Evolutionary conservation across 805 yeast species (phyloP), one percentile per base, ranked within the genome.

Genomic region (Wickerhamiella australiensis): DNA sequence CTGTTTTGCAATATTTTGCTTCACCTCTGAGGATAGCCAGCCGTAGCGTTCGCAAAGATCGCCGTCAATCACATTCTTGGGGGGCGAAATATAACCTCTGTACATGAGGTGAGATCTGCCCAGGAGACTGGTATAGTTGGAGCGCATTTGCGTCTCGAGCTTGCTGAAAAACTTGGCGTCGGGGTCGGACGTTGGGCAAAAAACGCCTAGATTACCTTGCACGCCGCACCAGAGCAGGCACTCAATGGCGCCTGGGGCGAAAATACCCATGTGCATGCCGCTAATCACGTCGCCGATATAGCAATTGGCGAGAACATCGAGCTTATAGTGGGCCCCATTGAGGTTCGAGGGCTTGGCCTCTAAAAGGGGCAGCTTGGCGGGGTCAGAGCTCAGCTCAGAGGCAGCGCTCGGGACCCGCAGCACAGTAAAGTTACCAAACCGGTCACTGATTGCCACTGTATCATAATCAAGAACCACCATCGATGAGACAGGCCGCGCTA

Each of bases 401-500:
- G 71, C 68, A 3, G 70, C 66, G n/a, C 65, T 65, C 0, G 82
- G 76, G 37, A 82, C 64, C 52, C 96, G 68, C 37, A 85, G 65
- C 1, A 84, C 74, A 64, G 81, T 79, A 0, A 87, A 42, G 57
- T 82, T 85, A 0, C 97, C 96, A 65, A 83, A 86, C 59, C 79
- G 80, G 61, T 92, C 97, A 12, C 95, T 95, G 1, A 85, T 85
- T 37, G 82, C 68, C 0, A 83, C 76, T 0, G 96, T 86, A 50
- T 78, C 78, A 53, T 77, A 75, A 61, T 92, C 97, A 4, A 92
- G 65, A 54, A 77, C 65, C 2, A 70, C 59, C 40, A 82, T 56
- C 2, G 78, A 57, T 0, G 94, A 81, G 3, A 82, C 71, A 58
- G 82, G 83, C 27, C 96, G 68, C 29, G 79, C 71, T 35, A 80